Evolutionary conservation across 1,284 basidiomycete genomes (phyloP), one percentile per base, ranked within the genome.

Genomic region (Agaricales sp.): DNA sequence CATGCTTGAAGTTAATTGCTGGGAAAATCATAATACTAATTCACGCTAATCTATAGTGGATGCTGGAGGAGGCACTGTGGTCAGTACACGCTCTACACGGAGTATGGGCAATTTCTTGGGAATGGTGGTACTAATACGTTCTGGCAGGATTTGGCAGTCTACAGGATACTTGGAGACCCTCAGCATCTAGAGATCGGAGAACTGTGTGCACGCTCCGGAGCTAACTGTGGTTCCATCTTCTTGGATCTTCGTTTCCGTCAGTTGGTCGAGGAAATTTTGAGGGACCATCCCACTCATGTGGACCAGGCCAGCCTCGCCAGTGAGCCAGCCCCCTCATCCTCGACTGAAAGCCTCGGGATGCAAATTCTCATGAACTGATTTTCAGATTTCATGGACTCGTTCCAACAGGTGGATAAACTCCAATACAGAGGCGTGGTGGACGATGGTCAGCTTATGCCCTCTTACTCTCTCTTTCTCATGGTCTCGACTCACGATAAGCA

Each of bases 381-480:
- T 45, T 4, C 39, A 75, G 73, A 20, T 8, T 41, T 41, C 39
- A 16, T 87, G 83, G 82, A 88, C 57, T 78, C 82, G 2, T 90
- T 90, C 57, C 82, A 82, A 54, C 86, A 91, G 63, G 84, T 84
- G n/a, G 87, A 91, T 59, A 91, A 91, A 62, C 65, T 88, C 47
- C 73, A 74, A 23, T 90, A 85, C 59, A 69, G 63, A 52, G 87
- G 87, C 16, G 70, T 78, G 48, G 63, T 66, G 24, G 88, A 91
- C 61, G 87, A 90, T 60, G 77, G 85, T 85, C 59, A 47, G 75
- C 56, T 18, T 45, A 13, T 16, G 43, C 54, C 11, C 30, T 39
- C 46, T 48, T 30, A 12, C 49, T 49, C 23, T 25, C 22, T 50
- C 35, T 38, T 52, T 50, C 50, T 51, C 49, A 46, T 54, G 11